These are phyloP conservation scores for Trametes coccinea DNA, from an alignment of 768 basidiomycete genomes.

Conservation along the genomic window DNA sequence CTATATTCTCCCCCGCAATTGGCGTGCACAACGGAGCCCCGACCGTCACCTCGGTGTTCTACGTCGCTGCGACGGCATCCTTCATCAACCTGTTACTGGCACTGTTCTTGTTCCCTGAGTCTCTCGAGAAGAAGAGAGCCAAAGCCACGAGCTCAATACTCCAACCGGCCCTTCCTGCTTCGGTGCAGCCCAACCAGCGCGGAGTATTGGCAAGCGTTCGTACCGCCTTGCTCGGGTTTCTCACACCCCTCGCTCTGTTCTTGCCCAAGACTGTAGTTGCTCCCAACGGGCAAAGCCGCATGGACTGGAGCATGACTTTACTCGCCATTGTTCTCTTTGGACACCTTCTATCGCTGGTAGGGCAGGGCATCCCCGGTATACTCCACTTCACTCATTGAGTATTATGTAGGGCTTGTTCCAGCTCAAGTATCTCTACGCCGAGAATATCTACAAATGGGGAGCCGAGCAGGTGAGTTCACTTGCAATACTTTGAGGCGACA, in stretches of 20 bases:
- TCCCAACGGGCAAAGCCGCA: constrained; percentile 41
- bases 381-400: not conserved
- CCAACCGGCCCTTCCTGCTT: not conserved
- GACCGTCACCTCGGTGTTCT: constrained; percentile 53
- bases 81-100: constrained; percentile 59
- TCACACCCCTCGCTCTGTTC: constrained; percentile 72
- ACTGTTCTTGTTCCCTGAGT: constrained; percentile 53
- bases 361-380: constrained; percentile 25
- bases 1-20: constrained; percentile 26
- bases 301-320: constrained; percentile 75
- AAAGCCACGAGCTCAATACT: constrained; percentile 29
- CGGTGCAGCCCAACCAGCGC: not conserved
- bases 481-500: not conserved
- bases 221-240: constrained; percentile 35
- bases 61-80: constrained; percentile 46
- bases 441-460: constrained; percentile 69
- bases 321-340: constrained; percentile 64
- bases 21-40: constrained; percentile 36
- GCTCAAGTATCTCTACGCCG: constrained; percentile 77
- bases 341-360: constrained; percentile 64
- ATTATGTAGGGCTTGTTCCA: constrained; percentile 60
- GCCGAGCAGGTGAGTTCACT: constrained; percentile 48
- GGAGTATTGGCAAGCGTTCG: not conserved
- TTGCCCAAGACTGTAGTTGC: constrained; percentile 52
- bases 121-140: constrained; percentile 46